A percentile compares a stretch with the other conserved stretches of the same genome.
phyloP scores from a whole-genome alignment of 2,329 filamentous ascomycete genomes.

The Thielaviopsis musarum region DNA sequence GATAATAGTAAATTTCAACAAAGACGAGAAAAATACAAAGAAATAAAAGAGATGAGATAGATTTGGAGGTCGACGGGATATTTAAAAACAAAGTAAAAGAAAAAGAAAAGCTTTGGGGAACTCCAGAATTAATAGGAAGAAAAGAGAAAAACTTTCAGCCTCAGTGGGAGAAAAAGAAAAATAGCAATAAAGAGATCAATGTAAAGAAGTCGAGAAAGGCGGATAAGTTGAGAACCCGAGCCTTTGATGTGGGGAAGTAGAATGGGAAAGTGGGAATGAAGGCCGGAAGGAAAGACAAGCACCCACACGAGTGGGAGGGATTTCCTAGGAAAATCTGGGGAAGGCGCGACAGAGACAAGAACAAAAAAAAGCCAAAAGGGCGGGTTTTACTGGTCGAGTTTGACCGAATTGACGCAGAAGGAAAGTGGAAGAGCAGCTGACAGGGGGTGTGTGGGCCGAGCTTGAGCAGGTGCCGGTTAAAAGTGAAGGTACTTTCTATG shows the following conservation, averaged over 20 bases:
- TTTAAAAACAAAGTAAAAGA: not conserved
- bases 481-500: not conserved
- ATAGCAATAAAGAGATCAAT: not conserved
- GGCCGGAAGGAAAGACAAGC: not conserved
- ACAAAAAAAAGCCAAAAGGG: not conserved
- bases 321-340: conserved; percentile 1
- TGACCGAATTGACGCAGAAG: not conserved
- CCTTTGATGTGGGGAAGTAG: not conserved
- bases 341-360: conserved; percentile 3
- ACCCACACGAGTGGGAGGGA: not conserved
- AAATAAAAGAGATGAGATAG: not conserved
- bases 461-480: not conserved
- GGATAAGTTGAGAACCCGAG: no score
- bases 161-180: not conserved
- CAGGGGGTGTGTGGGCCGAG: not conserved
- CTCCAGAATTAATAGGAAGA: not conserved
- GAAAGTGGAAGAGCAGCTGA: not conserved
- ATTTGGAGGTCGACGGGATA: not conserved
- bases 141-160: not conserved
- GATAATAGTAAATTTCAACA: not conserved
- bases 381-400: not conserved
- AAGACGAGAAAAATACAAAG: not conserved
- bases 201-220: not conserved
- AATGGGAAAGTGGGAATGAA: not conserved
- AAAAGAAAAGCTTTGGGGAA: not conserved